A percentile compares a stretch with the other conserved stretches of the same genome.
Conservation (phyloP, 2,329 filamentous ascomycete genomes). For the Lomentospora prolificans region DNA sequence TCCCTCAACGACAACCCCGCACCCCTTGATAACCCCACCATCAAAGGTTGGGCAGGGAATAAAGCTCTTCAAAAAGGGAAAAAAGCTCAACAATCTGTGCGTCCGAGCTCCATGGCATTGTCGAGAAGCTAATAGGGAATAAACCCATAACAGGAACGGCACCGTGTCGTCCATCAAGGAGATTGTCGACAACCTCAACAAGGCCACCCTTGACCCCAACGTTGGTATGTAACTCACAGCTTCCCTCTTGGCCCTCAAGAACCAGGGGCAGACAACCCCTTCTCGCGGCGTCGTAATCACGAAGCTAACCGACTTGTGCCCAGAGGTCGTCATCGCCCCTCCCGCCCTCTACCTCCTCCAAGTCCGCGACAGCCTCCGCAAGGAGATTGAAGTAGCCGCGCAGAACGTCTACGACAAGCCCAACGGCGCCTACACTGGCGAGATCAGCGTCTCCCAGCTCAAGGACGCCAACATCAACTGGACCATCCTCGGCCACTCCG, state of each 20-base stretch:
- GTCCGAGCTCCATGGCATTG: not conserved
- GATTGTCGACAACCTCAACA: constrained; percentile 84
- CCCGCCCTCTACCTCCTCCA: constrained; percentile 84
- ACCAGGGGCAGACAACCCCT: not conserved
- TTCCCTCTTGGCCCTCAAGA: not conserved
- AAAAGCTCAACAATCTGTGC: constrained; percentile 5
- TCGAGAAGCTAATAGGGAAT: not conserved
- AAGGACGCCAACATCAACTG: constrained; percentile 82
- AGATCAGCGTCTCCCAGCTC: constrained; percentile 88
- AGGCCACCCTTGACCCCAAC: constrained; percentile 68
- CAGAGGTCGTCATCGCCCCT: constrained; percentile 92
- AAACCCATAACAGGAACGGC: constrained; percentile 66
- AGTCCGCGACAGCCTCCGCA: constrained; percentile 66
- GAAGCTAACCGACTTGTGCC: too few species aligned
- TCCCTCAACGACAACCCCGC: constrained; percentile 15
- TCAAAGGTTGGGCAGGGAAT: constrained; percentile 7
- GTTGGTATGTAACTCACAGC: constrained; percentile 46
- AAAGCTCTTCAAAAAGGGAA: constrained; percentile 11
- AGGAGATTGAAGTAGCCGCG: constrained; percentile 74
- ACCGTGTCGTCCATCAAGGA: constrained; percentile 79
- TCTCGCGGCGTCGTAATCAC: too few species aligned
- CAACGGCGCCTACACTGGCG: constrained; percentile 92
- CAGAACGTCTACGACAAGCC: constrained; percentile 98
- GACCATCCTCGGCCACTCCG: constrained; percentile 88
- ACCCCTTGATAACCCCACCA: constrained; percentile 13